Conservation (phyloP, 805 yeast species). For the Ogataea methanolica region DNA sequence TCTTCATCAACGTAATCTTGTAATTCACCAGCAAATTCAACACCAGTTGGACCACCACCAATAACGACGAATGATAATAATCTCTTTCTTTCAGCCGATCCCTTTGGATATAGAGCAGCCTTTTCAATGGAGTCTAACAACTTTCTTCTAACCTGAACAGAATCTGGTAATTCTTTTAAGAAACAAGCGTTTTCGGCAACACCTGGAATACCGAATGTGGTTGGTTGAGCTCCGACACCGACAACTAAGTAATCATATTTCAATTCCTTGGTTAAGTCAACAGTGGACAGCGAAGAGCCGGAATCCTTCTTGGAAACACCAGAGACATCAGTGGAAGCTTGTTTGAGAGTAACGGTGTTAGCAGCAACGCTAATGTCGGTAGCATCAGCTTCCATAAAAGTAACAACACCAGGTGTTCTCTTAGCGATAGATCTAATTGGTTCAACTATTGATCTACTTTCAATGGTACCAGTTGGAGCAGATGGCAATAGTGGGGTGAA, state of each 20-base stretch:
- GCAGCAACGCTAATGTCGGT: constrained; percentile 44
- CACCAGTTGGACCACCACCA: constrained; percentile 61
- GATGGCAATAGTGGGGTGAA: constrained; percentile 54
- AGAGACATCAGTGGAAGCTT: constrained; percentile 43
- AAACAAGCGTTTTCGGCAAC: constrained; percentile 50
- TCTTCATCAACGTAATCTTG: constrained; percentile 56
- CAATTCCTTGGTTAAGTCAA: constrained; percentile 28
- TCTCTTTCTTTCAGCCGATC: constrained; percentile 48
- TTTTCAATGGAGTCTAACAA: constrained; percentile 50
- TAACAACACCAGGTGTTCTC: constrained; percentile 46
- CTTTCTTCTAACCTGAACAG: constrained; percentile 42
- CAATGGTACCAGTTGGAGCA: constrained; percentile 53
- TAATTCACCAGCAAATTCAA: constrained; percentile 52
- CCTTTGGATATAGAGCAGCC: constrained; percentile 48
- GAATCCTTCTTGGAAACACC: constrained; percentile 45
- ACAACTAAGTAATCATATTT: constrained; percentile 47
- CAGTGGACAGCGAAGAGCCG: constrained; percentile 36
- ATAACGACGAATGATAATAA: constrained; percentile 48
- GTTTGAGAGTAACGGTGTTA: constrained; percentile 41
- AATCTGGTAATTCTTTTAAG: constrained; percentile 49
- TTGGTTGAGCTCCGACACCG: constrained; percentile 55
- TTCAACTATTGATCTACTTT: constrained; percentile 47
- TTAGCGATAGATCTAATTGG: constrained; percentile 50
- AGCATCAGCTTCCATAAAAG: constrained; percentile 53
- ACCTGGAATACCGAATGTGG: constrained; percentile 55